Percentiles rank a stretch among this genome's conserved stretches.
Evolutionary conservation across 257 asterid genomes (phyloP).

Genomic region (Salvia splendens): DNA sequence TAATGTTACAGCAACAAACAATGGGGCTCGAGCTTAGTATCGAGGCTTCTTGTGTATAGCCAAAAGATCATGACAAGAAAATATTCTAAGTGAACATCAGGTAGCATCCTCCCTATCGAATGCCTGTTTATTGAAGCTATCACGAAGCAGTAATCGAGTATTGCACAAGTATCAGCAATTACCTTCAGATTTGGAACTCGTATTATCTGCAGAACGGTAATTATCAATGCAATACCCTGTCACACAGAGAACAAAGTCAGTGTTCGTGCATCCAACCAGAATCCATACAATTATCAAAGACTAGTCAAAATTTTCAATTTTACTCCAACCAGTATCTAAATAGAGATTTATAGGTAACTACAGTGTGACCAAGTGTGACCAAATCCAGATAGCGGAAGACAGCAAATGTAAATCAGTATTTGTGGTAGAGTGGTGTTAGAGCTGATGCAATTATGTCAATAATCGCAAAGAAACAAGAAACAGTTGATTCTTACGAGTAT

Average conservation of each 20-base stretch:
- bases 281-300: neutral
- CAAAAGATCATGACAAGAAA: neutral
- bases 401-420: neutral
- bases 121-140: neutral
- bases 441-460: neutral
- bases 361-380: constrained; percentile 4
- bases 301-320: neutral
- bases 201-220: constrained; percentile 89
- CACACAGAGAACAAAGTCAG: constrained; percentile 27
- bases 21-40: neutral
- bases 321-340: neutral
- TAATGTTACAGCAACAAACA: too few species aligned
- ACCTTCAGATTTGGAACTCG: constrained; percentile 98
- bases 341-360: constrained; percentile 4
- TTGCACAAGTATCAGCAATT: constrained; percentile 17
- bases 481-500: constrained; percentile 69
- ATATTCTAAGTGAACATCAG: neutral
- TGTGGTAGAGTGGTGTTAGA: constrained; percentile 3
- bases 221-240: constrained; percentile 94
- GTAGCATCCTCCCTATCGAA: neutral
- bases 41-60: neutral
- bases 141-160: constrained; percentile 17
- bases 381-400: constrained; percentile 5
- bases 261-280: neutral
- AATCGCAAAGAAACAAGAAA: constrained; percentile 9